phyloP scores from a whole-genome alignment of 139 green algal species.

The Penium margaritaceum region DNA sequence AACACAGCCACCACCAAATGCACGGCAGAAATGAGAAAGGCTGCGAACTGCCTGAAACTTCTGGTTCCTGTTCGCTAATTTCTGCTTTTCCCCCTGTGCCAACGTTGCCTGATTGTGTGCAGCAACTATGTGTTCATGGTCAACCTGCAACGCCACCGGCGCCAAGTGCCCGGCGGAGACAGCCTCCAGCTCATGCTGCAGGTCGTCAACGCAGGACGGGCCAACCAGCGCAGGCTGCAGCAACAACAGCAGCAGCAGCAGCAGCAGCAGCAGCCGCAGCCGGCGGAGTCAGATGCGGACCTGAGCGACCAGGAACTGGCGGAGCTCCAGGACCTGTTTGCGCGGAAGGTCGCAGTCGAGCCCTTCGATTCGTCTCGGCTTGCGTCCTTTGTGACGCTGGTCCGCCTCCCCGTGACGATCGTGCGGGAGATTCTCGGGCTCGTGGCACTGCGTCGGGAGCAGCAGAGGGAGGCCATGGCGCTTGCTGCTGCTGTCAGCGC shows the following conservation, averaged over 20 bases:
- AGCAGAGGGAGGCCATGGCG: constrained; percentile 2
- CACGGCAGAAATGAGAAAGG: not conserved
- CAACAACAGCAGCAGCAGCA: not conserved
- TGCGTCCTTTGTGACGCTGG: constrained; percentile 32
- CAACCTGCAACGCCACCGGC: constrained; percentile 24
- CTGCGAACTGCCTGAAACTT: not conserved
- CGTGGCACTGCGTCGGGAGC: constrained; percentile 3
- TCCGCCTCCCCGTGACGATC: constrained; percentile 23
- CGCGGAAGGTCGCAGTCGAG: constrained; percentile 22
- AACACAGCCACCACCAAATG: too few species aligned
- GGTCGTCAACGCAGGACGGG: constrained; percentile 5
- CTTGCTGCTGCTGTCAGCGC: not conserved
- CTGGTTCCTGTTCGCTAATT: not conserved
- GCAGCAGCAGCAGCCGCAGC: not conserved
- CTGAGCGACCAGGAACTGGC: constrained; percentile 15
- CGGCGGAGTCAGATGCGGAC: constrained; percentile 6
- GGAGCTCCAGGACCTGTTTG: constrained; percentile 24
- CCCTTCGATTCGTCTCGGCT: constrained; percentile 28
- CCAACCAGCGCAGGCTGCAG: not conserved
- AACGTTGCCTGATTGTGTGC: too few species aligned
- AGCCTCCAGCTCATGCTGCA: constrained; percentile 17
- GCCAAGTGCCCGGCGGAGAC: not conserved
- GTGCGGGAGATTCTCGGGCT: constrained; percentile 30
- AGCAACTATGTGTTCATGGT: constrained; percentile 19
- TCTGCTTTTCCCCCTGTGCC: not conserved